Evolutionary conservation across 306 rosid genomes (phyloP), one percentile per base, ranked within the genome.

Genomic region (Dicorynia guianensis): DNA sequence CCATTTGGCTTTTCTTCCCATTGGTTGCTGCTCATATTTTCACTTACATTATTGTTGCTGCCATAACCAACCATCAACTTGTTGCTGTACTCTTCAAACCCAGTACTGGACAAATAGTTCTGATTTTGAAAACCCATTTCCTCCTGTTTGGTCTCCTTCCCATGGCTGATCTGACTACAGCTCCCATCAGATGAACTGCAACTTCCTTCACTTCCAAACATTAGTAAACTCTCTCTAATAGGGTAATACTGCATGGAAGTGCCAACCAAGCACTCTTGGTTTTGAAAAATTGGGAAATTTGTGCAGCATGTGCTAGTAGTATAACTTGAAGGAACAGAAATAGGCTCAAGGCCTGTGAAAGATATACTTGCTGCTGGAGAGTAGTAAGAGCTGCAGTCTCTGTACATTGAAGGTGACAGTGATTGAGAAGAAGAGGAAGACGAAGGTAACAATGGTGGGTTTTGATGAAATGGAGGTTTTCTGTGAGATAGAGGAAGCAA

Each of bases 181-280:
- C 94, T 89, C 5, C 93, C 96, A 62, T 87, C 97, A 50, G 96
- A 90, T 4, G 96, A 92, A 57, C 86, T 85, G 80, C 89, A 86
- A 67, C 96, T 92, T 83, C 88, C 86, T 77, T 88, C 87, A 76
- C 91, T 87, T 67, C 96, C 93, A 67, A 88, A 88, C 90, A 76
- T 63, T 49, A 81, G 59, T 15, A 79, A 40, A 60, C 79, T 76
- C n/a, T 88, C 85, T 40, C 77, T 69, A 48, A 64, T 65, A 55
- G 85, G 79, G 74, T 76, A 14, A 68, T 74, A 74, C 55, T 78
- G 84, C 79, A 67, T 76, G 70, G 85, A 82, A 55, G 42, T 77
- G 36, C 76, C 69, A 42, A 42, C 70, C 64, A 79, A 69, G 59
- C 67, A 44, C 14, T 85, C 84, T 65, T 83, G 90, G 78, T 85